Evolutionary conservation across 768 basidiomycete species (phyloP).

Genomic region (Boletellus ananiceps): DNA sequence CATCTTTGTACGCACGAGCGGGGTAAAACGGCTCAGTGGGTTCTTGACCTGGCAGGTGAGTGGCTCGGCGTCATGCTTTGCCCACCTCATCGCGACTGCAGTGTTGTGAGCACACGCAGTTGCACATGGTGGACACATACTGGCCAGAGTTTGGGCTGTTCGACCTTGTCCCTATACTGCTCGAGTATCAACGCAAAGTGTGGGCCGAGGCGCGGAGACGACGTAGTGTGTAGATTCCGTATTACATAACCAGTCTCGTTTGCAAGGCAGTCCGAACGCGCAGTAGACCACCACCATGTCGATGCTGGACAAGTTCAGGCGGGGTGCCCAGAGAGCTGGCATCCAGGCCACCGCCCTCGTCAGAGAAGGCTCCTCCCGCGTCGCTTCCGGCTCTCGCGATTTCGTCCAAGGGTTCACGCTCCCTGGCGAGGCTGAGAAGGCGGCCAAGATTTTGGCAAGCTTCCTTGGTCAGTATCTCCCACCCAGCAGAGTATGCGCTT

Average conservation of each 20-base stretch:
- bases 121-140: conserved; percentile 79
- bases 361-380: conserved; percentile 58
- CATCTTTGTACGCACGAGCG: conserved; percentile 86
- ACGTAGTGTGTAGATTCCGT: conserved; percentile 1
- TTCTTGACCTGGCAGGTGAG: conserved; percentile 94
- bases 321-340: conserved; percentile 77
- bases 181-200: conserved; percentile 80
- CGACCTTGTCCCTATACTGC: conserved; percentile 82
- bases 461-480: conserved; percentile 67
- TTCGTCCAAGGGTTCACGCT: conserved; percentile 84
- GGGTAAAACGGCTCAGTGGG: conserved; percentile 61
- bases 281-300: conserved; percentile 36
- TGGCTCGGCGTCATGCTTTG: neutral
- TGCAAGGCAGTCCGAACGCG: neutral
- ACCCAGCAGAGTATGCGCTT: neutral
- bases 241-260: conserved; percentile 13
- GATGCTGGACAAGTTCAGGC: conserved; percentile 77
- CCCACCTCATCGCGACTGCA: conserved; percentile 25
- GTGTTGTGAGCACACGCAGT: conserved; percentile 78
- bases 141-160: conserved; percentile 93
- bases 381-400: conserved; percentile 70
- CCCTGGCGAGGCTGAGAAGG: conserved; percentile 91
- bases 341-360: conserved; percentile 76
- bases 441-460: conserved; percentile 83
- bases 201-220: conserved; percentile 36